These are phyloP conservation scores for Xylaria sp. DNA, from an alignment of 2,329 filamentous ascomycete genomes.

Conservation along the genomic window DNA sequence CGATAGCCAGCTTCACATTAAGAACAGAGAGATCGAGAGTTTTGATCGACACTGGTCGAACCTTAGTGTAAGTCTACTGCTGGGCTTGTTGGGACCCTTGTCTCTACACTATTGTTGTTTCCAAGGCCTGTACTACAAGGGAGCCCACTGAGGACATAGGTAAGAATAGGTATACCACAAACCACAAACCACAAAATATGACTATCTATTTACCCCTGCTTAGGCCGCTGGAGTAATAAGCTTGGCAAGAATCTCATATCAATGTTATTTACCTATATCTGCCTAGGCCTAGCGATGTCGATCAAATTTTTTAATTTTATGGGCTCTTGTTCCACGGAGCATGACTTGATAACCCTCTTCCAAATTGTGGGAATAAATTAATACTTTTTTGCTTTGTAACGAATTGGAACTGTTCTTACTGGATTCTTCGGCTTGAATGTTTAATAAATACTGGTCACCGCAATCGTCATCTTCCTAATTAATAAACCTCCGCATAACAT, in stretches of 20 bases:
- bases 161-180: not conserved
- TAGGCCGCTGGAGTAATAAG: not conserved
- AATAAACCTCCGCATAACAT: not conserved
- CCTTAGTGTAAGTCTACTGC: not conserved
- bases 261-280: not conserved
- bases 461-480: not conserved
- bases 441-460: not conserved
- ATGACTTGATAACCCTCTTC: too few species aligned
- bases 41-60: not conserved
- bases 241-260: not conserved
- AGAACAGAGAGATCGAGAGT: not conserved
- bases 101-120: not conserved
- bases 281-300: not conserved
- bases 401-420: too few species aligned
- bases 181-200: not conserved
- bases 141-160: not conserved
- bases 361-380: too few species aligned
- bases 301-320: not conserved
- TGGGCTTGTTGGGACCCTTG: not conserved
- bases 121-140: not conserved
- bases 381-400: not conserved
- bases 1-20: conserved; percentile 1
- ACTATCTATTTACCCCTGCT: not conserved
- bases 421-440: not conserved
- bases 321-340: not conserved